These are phyloP conservation scores for Leishmania turanica DNA, from an alignment of 208 protist species.

Conservation along the genomic window DNA sequence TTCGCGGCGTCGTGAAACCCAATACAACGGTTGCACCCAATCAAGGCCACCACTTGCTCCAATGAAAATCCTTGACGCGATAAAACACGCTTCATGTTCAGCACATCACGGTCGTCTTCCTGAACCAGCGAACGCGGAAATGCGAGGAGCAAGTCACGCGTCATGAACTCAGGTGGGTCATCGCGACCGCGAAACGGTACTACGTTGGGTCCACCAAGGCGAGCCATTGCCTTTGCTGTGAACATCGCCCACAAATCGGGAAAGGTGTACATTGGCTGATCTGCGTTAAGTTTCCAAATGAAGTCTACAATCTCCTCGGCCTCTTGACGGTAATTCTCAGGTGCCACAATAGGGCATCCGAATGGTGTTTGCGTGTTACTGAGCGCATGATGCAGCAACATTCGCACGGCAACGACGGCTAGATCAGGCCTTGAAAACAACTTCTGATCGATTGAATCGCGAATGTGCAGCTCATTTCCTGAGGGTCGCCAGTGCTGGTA, in stretches of 20 bases:
- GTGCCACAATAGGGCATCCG: conserved; percentile 80
- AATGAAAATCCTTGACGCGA: conserved; percentile 67
- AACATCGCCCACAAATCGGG: conserved; percentile 86
- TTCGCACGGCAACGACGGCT: conserved; percentile 75
- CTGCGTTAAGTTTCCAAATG: conserved; percentile 59
- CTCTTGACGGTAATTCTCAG: conserved; percentile 49
- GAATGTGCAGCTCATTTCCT: conserved; percentile 69
- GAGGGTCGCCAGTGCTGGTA: conserved; percentile 74
- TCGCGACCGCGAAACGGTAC: conserved; percentile 56
- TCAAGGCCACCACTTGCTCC: conserved; percentile 77
- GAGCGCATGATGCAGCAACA: conserved; percentile 77
- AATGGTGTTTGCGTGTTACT: conserved; percentile 79
- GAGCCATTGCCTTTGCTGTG: conserved; percentile 68
- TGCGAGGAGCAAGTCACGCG: conserved; percentile 31
- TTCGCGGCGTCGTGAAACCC: conserved; percentile 76
- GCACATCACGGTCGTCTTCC: conserved; percentile 65
- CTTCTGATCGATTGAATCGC: conserved; percentile 59
- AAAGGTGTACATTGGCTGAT: conserved; percentile 73
- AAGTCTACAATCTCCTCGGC: conserved; percentile 75
- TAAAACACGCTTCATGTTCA: conserved; percentile 79
- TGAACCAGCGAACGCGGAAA: conserved; percentile 47
- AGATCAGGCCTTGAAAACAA: conserved; percentile 83
- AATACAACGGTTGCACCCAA: conserved; percentile 67
- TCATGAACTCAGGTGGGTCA: conserved; percentile 34
- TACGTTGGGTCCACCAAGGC: conserved; percentile 79